Evolutionary conservation across 805 yeast genomes (phyloP).

Genomic region (Blastobotrys attinorum): DNA sequence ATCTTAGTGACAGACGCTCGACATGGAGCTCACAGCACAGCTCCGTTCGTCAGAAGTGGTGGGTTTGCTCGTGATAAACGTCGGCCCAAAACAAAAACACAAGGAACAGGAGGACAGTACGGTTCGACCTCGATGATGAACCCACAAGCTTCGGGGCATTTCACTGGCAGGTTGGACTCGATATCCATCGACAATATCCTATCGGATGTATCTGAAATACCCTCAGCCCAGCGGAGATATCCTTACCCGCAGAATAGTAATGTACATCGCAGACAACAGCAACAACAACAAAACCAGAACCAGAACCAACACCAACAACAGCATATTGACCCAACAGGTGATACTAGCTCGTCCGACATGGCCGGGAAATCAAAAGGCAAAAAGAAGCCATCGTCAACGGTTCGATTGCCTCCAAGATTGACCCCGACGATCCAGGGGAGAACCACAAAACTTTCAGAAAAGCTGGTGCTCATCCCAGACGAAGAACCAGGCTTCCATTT

Average conservation of each 20-base stretch:
- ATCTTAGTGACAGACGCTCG: slow-evolving; percentile 88
- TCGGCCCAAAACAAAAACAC: not conserved
- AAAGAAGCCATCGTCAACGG: not conserved
- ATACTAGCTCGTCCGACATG: not conserved
- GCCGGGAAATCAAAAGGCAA: not conserved
- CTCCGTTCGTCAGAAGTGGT: slow-evolving; percentile 27
- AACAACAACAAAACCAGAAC: too few relatives aligned
- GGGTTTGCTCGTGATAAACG: slow-evolving; percentile 13
- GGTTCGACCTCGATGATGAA: not conserved
- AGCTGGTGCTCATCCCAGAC: slow-evolving; percentile 76
- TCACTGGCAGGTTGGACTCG: slow-evolving; percentile 49
- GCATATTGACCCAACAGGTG: not conserved
- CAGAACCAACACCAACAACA: not conserved
- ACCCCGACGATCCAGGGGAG: slow-evolving; percentile 35
- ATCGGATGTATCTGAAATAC: slow-evolving; percentile 76
- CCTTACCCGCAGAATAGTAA: too few relatives aligned
- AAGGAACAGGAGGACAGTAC: not conserved
- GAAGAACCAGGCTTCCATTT: slow-evolving; percentile 16
- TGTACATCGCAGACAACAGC: too few relatives aligned
- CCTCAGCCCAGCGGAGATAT: slow-evolving; percentile 65
- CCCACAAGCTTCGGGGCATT: not conserved
- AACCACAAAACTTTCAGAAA: slow-evolving; percentile 79
- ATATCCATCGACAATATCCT: slow-evolving; percentile 76
- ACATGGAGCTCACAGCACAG: slow-evolving; percentile 28
- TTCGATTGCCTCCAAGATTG: slow-evolving; percentile 9